Evolutionary conservation across 1,284 basidiomycete genomes (phyloP), one percentile per base, ranked within the genome.

Genomic region (Apiotrichum gracile): DNA sequence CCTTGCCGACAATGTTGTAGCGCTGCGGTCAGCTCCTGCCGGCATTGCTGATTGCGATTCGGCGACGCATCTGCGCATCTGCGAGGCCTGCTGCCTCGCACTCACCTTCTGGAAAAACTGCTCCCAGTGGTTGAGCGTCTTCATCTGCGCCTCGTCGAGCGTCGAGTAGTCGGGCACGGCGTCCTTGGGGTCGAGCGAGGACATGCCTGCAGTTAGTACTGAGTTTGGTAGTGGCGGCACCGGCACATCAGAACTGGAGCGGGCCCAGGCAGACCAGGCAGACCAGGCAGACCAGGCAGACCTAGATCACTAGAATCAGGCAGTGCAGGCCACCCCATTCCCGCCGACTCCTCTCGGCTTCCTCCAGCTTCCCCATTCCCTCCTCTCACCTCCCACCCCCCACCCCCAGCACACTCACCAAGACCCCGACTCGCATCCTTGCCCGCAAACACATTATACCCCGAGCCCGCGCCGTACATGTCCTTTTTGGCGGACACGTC

Each of bases 41-140:
- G 47, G 9, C 34, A 39, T 14, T 54, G 50, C 14, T 14, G 31
- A 29, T 16, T 37, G 17, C 14, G 35, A 7, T 3, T 5, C 25
- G 5, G 5, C 34, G 45, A 19, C 35, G 31, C 37, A n/a, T n/a
- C n/a, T n/a, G n/a, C n/a, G 29, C 8, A 10, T 16, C 40, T 14
- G 13, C 40, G 25, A 25, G 41, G 10, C 5, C 19, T 29, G 4
- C 12, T n/a, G 19, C 39, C 6, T 22, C 17, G 37, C n/a, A 61
- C 68, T 25, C 31, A 79, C 83, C 72, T 77, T 85, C 78, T 76
- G 67, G 71, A 86, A 87, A 76, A 93, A 94, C 7, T 78, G 67
- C 69, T 87, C 81, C 94, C 94, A 97, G 65, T 96, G 91, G 60
- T 96, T 82, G 49, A 97, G 79, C 2, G 90, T 88, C 74, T 91